Conservation (phyloP, 106 monocot genomes). For the Dendrobium huoshanense region DNA sequence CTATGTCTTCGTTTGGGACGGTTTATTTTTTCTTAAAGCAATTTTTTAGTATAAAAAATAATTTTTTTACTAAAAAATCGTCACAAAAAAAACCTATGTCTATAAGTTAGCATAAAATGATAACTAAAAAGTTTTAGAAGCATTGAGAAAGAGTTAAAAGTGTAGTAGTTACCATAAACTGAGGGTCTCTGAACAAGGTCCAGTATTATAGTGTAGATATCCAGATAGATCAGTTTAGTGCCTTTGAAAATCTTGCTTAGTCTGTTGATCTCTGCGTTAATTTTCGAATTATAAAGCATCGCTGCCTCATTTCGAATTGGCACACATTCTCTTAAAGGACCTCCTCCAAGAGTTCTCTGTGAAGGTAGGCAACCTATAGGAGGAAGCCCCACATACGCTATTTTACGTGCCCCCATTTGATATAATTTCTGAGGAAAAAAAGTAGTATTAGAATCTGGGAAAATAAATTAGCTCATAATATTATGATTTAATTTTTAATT, state of each 20-base stretch:
- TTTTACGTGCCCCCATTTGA: not conserved
- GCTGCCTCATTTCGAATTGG: not conserved
- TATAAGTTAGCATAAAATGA: not conserved
- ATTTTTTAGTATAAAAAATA: too few relatives aligned
- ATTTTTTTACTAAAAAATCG: too few relatives aligned
- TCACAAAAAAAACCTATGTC: not conserved
- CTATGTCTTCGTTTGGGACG: not conserved
- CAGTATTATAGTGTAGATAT: constrained; percentile 5
- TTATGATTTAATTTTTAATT: too few relatives aligned
- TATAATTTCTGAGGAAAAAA: not conserved
- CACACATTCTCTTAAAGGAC: not conserved
- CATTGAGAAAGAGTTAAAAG: not conserved
- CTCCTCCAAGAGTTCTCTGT: not conserved
- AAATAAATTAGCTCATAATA: too few relatives aligned
- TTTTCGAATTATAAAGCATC: not conserved
- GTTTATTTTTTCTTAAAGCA: too few relatives aligned
- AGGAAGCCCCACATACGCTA: not conserved
- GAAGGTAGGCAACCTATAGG: constrained; percentile 2
- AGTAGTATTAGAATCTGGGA: too few relatives aligned
- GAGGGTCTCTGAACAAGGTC: constrained; percentile 6
- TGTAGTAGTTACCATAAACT: constrained; percentile 8
- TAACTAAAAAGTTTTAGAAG: too few relatives aligned
- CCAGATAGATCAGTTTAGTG: not conserved
- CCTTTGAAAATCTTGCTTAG: not conserved
- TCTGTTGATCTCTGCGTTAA: not conserved